Evolutionary conservation across 2,329 filamentous ascomycete genomes (phyloP), one percentile per base, ranked within the genome.

Genomic region (Sporothrix phasma): DNA sequence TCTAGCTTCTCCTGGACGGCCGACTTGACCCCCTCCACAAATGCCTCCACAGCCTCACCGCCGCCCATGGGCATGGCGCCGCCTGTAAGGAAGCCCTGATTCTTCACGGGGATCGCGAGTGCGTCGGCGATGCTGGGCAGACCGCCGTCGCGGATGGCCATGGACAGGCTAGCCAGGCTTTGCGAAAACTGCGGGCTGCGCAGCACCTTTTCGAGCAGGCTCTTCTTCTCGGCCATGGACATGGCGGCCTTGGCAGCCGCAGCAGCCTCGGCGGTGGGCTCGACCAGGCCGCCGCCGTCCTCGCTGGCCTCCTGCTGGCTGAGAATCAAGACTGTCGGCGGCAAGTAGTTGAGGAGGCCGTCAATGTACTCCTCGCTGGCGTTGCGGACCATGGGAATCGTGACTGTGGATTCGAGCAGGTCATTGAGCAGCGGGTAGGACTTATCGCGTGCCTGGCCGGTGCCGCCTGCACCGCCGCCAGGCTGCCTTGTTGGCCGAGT

Each of bases 181-280:
- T 97, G 94, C 66, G 86, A 84, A 72, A 99, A 92, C 72, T 99
- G 94, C 19, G 94, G 93, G 68, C 90, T 95, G 68, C 90, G 85
- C 15, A 97, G 77, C 7, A 97, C 92, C 72, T 87, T 88, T 73
- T 86, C 87, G 49, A 99, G 76, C 13, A 97, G 83, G 24, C 82
- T 80, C 71, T 88, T 90, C 80, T 97, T 97, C 73, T 94, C 87
- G 2, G 81, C 81, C 7, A 87, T 74, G 62, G 84, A 88, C 70
- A 97, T 81, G 6, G 88, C 87, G 66, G 88, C 82, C 68, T 90
- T 86, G 31, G 89, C 90, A 45, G 87, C 87, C 69, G 88, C 81
- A n/a, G 87, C 82, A 1, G 85, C 84, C 63, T 86, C 87, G 0
- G 85, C 78, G 49, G 84, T 84, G 1, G 89, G 86, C 67, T 95